These are phyloP conservation scores for Astrocystis sublimbata DNA, from an alignment of 495 filamentous ascomycete species.

Conservation along the genomic window DNA sequence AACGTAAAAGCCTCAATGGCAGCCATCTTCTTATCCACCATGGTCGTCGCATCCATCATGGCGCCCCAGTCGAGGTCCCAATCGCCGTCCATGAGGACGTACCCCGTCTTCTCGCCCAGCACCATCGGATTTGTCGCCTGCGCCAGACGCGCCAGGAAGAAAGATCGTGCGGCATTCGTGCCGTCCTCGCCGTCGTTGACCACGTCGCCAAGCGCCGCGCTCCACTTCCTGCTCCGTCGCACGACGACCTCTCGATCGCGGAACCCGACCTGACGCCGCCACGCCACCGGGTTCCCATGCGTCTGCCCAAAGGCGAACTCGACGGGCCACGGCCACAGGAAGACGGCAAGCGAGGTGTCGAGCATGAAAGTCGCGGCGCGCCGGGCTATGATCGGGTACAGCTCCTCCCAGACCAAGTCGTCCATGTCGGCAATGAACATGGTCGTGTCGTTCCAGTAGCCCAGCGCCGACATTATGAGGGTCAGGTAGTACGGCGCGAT, in stretches of 20 bases:
- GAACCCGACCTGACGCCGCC: constrained; percentile 73
- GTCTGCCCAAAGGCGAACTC: constrained; percentile 61
- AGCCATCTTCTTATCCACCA: constrained; percentile 62
- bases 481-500: constrained; percentile 66
- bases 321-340: constrained; percentile 74
- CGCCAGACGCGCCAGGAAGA: constrained; percentile 38
- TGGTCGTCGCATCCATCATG: constrained; percentile 67
- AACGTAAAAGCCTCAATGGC: constrained; percentile 61
- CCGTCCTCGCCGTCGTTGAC: constrained; percentile 36
- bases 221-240: constrained; percentile 64
- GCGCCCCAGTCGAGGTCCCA: constrained; percentile 80
- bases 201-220: constrained; percentile 48
- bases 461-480: constrained; percentile 60
- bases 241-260: constrained; percentile 72
- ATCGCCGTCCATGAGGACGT: constrained; percentile 71
- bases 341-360: constrained; percentile 68
- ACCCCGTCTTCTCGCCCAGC: constrained; percentile 70
- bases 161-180: constrained; percentile 23
- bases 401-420: constrained; percentile 51
- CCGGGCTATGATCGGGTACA: constrained; percentile 49
- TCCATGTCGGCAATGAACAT: constrained; percentile 55
- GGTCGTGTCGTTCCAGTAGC: constrained; percentile 58
- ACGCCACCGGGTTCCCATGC: constrained; percentile 59
- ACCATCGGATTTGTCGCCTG: constrained; percentile 62
- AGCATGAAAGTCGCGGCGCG: constrained; percentile 63